Percentiles rank a stretch among this genome's conserved stretches.
These are phyloP conservation scores for Pichia sp. DNA, from an alignment of 1,139 yeast species.

Conservation along the genomic window DNA sequence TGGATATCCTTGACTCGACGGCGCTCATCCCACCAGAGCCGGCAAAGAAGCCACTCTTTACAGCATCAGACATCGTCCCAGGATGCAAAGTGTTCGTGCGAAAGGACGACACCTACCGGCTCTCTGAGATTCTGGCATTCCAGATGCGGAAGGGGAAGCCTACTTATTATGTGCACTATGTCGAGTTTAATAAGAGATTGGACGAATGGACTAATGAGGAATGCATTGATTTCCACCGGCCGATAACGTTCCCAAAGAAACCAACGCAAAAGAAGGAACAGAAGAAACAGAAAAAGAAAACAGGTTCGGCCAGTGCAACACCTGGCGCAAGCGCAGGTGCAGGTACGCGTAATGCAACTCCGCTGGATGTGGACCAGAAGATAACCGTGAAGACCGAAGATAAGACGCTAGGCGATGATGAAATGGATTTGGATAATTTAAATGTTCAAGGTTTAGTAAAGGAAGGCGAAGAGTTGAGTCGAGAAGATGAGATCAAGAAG, in stretches of 20 bases:
- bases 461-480: slow-evolving; percentile 62
- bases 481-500: slow-evolving; percentile 91
- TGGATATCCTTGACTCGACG: slow-evolving; percentile 22
- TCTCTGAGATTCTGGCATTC: slow-evolving; percentile 80
- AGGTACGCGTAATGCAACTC: slow-evolving; percentile 9
- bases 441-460: slow-evolving; percentile 73
- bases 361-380: slow-evolving; percentile 5
- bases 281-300: slow-evolving; percentile 42
- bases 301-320: slow-evolving; percentile 15
- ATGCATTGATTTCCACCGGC: slow-evolving; percentile 61
- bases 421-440: slow-evolving; percentile 79
- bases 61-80: slow-evolving; percentile 44
- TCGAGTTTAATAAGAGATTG: slow-evolving; percentile 84
- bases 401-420: slow-evolving; percentile 38
- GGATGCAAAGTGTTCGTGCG: slow-evolving; percentile 79
- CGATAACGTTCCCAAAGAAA: slow-evolving; percentile 65
- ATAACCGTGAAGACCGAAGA: slow-evolving; percentile 6
- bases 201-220: slow-evolving; percentile 87
- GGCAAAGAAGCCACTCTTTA: slow-evolving; percentile 21
- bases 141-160: slow-evolving; percentile 70
- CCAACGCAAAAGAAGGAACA: slow-evolving; percentile 32
- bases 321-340: slow-evolving; percentile 6
- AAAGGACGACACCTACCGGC: slow-evolving; percentile 72
- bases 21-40: slow-evolving; percentile 25
- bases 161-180: slow-evolving; percentile 88